A percentile compares a stretch with the other conserved stretches of the same genome.
phyloP scores from a whole-genome alignment of 2,329 filamentous ascomycete genomes.

The Mollisia scopiformis region DNA sequence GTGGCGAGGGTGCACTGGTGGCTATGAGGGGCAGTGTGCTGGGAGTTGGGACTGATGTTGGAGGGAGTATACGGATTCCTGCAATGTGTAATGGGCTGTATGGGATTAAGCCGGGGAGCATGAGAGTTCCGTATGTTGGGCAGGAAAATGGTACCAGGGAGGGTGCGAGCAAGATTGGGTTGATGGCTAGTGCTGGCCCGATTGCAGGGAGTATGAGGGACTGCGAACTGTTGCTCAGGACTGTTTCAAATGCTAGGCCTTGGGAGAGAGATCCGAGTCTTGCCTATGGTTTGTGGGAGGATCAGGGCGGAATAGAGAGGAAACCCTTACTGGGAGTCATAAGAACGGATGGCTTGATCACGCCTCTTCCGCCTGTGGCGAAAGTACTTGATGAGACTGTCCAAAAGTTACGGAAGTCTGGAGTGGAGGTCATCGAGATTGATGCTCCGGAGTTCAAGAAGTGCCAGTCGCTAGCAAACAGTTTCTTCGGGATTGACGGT shows the following conservation, averaged over 20 bases:
- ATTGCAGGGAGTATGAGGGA: conserved; percentile 50
- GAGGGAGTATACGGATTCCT: conserved; percentile 45
- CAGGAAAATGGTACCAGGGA: conserved; percentile 51
- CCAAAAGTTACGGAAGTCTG: conserved; percentile 41
- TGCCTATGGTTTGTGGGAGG: conserved; percentile 44
- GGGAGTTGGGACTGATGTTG: conserved; percentile 66
- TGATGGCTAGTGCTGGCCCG: conserved; percentile 51
- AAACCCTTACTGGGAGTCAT: conserved; percentile 50
- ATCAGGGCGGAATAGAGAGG: conserved; percentile 28
- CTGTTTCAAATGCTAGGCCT: conserved; percentile 53
- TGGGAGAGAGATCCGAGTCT: conserved; percentile 50
- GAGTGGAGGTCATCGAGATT: conserved; percentile 61
- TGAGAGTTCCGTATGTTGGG: conserved; percentile 45
- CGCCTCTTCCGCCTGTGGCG: conserved; percentile 53
- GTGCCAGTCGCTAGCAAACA: conserved; percentile 58
- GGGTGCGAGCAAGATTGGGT: conserved; percentile 52
- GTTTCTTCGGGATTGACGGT: conserved; percentile 62
- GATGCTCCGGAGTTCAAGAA: conserved; percentile 56
- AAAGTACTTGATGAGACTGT: conserved; percentile 49
- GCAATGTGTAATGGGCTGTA: conserved; percentile 55
- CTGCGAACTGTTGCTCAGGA: conserved; percentile 51
- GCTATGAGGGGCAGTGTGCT: conserved; percentile 57
- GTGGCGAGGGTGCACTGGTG: conserved; percentile 64
- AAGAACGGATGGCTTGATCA: conserved; percentile 50
- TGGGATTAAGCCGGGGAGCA: conserved; percentile 50